phyloP scores from a whole-genome alignment of 164 flowering plant species.

The Annona squamosa region DNA sequence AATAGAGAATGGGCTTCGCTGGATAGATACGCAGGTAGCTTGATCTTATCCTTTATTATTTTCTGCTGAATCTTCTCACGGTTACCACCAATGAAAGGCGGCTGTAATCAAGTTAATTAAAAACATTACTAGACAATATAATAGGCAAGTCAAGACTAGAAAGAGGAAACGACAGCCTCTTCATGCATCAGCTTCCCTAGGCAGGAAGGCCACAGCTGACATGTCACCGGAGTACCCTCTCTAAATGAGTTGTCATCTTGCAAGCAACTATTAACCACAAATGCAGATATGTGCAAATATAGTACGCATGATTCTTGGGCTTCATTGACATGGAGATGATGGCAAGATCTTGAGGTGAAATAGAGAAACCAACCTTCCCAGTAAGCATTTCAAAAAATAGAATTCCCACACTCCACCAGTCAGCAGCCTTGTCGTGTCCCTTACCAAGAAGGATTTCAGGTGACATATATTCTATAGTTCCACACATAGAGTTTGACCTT shows the following conservation, averaged over 20 bases:
- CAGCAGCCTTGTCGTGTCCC: conserved; percentile 93
- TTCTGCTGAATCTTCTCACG: conserved; percentile 73
- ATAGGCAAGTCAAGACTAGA: too few species aligned
- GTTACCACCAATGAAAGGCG: conserved; percentile 73
- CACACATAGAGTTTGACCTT: conserved; percentile 85
- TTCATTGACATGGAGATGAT: too few species aligned
- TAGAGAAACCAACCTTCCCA: conserved; percentile 62
- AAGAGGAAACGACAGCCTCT: not conserved
- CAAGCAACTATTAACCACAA: too few species aligned
- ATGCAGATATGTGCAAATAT: too few species aligned
- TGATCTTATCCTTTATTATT: conserved; percentile 81
- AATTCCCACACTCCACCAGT: conserved; percentile 98
- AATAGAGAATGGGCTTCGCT: conserved; percentile 84
- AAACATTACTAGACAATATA: not conserved
- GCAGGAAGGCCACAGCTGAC: not conserved
- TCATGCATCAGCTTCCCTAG: not conserved
- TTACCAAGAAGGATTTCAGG: conserved; percentile 89
- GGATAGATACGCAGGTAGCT: conserved; percentile 67
- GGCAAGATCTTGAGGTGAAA: not conserved
- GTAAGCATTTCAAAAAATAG: conserved; percentile 88
- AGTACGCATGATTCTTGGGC: too few species aligned
- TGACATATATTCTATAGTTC: conserved; percentile 88
- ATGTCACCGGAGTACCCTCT: too few species aligned
- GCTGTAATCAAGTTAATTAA: conserved; percentile 35
- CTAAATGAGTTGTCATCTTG: too few species aligned